Evolutionary conservation across 2,329 filamentous ascomycete species (phyloP).

Genomic region (Beauveria brongniartii): DNA sequence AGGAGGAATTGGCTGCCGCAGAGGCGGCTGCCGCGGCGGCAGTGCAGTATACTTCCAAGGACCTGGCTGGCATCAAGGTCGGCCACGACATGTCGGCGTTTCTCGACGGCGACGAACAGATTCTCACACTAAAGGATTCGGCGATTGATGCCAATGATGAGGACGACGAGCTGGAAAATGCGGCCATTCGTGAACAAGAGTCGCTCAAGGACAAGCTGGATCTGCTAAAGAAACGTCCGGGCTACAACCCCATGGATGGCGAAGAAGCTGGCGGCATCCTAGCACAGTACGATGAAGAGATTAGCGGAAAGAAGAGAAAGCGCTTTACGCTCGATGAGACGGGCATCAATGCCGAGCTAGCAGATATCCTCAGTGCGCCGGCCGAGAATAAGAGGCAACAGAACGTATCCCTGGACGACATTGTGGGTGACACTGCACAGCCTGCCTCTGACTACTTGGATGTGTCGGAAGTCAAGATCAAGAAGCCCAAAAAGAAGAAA

Average conservation of each 20-base stretch:
- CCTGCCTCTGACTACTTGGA: slow-evolving; percentile 79
- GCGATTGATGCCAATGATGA: slow-evolving; percentile 68
- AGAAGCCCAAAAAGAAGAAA: slow-evolving; percentile 91
- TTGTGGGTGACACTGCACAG: slow-evolving; percentile 32
- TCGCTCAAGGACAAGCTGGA: slow-evolving; percentile 68
- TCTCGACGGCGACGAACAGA: slow-evolving; percentile 74
- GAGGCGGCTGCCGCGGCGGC: slow-evolving; percentile 58
- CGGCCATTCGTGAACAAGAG: slow-evolving; percentile 64
- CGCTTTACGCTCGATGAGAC: slow-evolving; percentile 77
- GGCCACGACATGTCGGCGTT: slow-evolving; percentile 80
- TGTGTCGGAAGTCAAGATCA: slow-evolving; percentile 78
- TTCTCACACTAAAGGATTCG: slow-evolving; percentile 89
- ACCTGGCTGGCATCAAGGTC: slow-evolving; percentile 85
- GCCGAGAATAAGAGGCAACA: slow-evolving; percentile 54
- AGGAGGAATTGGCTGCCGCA: slow-evolving; percentile 71
- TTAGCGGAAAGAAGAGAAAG: slow-evolving; percentile 81
- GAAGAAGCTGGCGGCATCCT: slow-evolving; percentile 61
- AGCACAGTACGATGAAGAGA: slow-evolving; percentile 92
- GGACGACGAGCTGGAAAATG: slow-evolving; percentile 72
- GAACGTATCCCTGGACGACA: slow-evolving; percentile 73
- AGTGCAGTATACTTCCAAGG: slow-evolving; percentile 69
- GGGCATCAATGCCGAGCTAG: slow-evolving; percentile 59
- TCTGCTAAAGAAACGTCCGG: slow-evolving; percentile 80
- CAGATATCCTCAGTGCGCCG: slow-evolving; percentile 45
- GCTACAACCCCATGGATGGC: slow-evolving; percentile 77